Base-by-base conservation (phyloP, 1,284 basidiomycete genomes). In the Megacollybia platyphylla region DNA sequence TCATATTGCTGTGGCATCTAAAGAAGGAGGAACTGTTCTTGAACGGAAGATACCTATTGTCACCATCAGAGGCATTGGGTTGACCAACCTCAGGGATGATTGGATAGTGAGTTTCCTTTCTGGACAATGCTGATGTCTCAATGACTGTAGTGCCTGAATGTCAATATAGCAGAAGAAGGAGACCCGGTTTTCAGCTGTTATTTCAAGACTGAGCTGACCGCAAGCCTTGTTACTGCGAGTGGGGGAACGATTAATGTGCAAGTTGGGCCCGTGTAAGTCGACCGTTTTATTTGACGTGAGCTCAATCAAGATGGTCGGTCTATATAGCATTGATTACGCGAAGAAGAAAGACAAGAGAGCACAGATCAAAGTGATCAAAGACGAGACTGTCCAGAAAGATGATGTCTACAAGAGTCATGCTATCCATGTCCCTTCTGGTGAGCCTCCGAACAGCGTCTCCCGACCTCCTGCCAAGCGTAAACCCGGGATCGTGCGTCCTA, bases 261-360 rank as follows among this genome's bases (percentile, higher is more conserved):
- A 37, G 78, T 94, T 51, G 77, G 73, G 0, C 82, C 89, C 17
- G 74, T 70, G 87, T 93, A 57, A 54, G 87, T 65, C 24, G 26
- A 17, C 27, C 34, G 7, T 29, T 20, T 15, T 26, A 32, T 10
- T 39, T 9, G 30, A 17, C 40, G 17, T 29, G 38, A 15, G n/a
- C 37, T 29, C 6, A 6, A 6, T 29, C 6, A 6, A 6, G 17
- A 32, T 27, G 39, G 15, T 32, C 42, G 39, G 15, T 32, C 42
- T 41, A 17, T 45, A 7, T 47, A 93, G 88, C 2, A 66, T 96
- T 47, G 77, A 87, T 40, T 98, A 96, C 58, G 71, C 74, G 34
- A 98, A 98, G 73, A 98, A 97, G 75, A 97, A 92, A 64, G 93
- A 94, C 53, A 99, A 98, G 70, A 82, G 82, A 57, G 80, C 86